Base-by-base conservation (phyloP, 441 rosid genomes). In the Kokia cookei region DNA sequence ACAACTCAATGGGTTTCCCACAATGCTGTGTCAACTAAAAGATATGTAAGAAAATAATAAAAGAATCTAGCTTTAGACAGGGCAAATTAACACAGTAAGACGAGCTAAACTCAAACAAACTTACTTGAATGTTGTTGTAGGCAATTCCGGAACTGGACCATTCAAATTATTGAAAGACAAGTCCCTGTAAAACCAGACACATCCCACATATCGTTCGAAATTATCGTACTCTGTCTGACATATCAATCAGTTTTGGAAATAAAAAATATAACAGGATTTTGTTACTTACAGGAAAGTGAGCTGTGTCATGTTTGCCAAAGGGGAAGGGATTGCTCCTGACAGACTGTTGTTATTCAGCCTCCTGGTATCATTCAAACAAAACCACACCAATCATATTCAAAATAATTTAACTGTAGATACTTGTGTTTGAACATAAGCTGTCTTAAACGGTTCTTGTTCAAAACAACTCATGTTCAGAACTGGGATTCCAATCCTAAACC, bases 41-140 rank as follows among this genome's bases (percentile, higher is more conserved):
- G 24, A 66, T 50, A 32, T 45, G 61, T 37, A 32, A 32, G 58
- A 42, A 70, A 72, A 53, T 27, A 59, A 69, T 53, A 26, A 22
- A 24, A 22, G 54, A 71, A 48, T 73, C 47, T 65, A 69, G 55
- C 61, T 73, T 70, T 12, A 26, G 64, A 72, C 60, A 71, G 75
- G 60, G 73, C 50, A 77, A 80, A 77, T 19, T n/a, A n/a, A 7
- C 19, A 50, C 22, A n/a, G 57, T 53, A 53, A 53, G 19, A 71
- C 71, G 55, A 58, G 71, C 63, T 73, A 73, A 73, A 62, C 2
- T 53, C 71, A 78, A 55, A 82, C 71, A 78, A 55, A 82, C 84
- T 83, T 89, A 96, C 99, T 89, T 89, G 92, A 87, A 93, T 78
- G 99, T 96, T 86, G 84, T 92, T 65, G 92, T 89, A 65, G 81